These are phyloP conservation scores for Plantago major DNA, from an alignment of 257 asterid genomes.

Conservation along the genomic window DNA sequence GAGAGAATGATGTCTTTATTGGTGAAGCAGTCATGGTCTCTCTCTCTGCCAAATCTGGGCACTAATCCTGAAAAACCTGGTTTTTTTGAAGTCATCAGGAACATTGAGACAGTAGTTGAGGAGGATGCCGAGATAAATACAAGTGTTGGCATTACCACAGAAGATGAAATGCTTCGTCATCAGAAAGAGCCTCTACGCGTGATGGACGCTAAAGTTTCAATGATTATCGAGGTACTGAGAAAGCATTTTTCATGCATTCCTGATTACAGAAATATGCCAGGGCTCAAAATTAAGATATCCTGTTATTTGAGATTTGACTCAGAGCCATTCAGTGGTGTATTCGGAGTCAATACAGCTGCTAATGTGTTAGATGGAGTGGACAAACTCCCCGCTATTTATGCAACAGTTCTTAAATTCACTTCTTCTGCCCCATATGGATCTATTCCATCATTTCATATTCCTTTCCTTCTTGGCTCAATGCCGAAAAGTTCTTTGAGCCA, in stretches of 20 bases:
- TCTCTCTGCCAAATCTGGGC: conserved; percentile 56
- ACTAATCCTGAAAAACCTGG: conserved; percentile 39
- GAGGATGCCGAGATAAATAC: conserved; percentile 38
- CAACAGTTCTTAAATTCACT: conserved; percentile 64
- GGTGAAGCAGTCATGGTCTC: conserved; percentile 91
- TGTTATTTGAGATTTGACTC: conserved; percentile 71
- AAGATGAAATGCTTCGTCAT: conserved; percentile 35
- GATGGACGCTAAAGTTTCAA: conserved; percentile 83
- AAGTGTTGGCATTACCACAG: conserved; percentile 31
- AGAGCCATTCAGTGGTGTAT: conserved; percentile 43
- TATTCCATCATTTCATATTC: conserved; percentile 58
- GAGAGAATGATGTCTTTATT: conserved; percentile 61
- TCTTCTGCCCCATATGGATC: conserved; percentile 81
- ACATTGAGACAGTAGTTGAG: conserved; percentile 38
- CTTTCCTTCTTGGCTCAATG: conserved; percentile 72
- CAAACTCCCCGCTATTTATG: conserved; percentile 78
- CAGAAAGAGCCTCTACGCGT: conserved; percentile 71
- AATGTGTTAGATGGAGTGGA: conserved; percentile 40
- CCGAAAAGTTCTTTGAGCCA: conserved; percentile 37
- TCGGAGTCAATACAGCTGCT: conserved; percentile 29
- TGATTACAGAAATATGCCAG: conserved; percentile 71
- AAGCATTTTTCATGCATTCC: conserved; percentile 77
- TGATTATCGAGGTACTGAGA: conserved; percentile 57
- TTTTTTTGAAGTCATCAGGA: conserved; percentile 53
- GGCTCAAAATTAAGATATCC: conserved; percentile 65